Conservation (phyloP, 306 rosid genomes). For the Sicyos baderoa region DNA sequence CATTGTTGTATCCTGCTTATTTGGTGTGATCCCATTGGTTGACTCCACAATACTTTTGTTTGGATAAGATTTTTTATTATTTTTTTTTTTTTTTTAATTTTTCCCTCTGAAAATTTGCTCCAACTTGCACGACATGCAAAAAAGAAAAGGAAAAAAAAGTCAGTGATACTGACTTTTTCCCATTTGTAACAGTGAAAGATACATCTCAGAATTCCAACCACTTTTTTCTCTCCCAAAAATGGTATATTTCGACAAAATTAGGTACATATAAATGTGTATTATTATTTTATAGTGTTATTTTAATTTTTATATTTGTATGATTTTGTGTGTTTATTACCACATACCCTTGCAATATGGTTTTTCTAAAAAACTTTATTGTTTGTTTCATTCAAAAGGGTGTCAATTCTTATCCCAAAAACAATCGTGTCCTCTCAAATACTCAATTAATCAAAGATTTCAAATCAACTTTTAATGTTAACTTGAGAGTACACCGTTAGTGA, state of each 20-base stretch:
- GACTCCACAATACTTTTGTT: conserved; percentile 12
- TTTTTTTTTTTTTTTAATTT: not conserved
- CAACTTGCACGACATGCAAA: conserved; percentile 19
- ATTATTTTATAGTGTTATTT: too few species aligned
- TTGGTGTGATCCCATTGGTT: conserved; percentile 10
- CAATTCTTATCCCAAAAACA: too few species aligned
- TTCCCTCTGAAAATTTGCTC: not conserved
- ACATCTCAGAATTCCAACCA: conserved; percentile 13
- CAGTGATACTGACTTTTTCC: conserved; percentile 15
- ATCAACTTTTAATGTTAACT: too few species aligned
- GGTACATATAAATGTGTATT: too few species aligned
- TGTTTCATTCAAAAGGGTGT: too few species aligned
- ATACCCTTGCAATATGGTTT: too few species aligned
- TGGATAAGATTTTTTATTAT: conserved; percentile 16
- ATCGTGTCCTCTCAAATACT: too few species aligned
- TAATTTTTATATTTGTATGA: too few species aligned
- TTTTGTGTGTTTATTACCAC: too few species aligned
- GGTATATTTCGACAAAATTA: not conserved
- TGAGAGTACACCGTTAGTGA: too few species aligned
- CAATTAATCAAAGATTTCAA: too few species aligned
- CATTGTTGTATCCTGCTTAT: not conserved
- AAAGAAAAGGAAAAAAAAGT: not conserved
- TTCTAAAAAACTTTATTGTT: too few species aligned
- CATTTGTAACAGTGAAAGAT: conserved; percentile 17
- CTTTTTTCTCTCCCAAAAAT: conserved; percentile 2